Evolutionary conservation across 805 yeast species (phyloP), one percentile per base, ranked within the genome.

Genomic region (Yamadazyma laniorum): DNA sequence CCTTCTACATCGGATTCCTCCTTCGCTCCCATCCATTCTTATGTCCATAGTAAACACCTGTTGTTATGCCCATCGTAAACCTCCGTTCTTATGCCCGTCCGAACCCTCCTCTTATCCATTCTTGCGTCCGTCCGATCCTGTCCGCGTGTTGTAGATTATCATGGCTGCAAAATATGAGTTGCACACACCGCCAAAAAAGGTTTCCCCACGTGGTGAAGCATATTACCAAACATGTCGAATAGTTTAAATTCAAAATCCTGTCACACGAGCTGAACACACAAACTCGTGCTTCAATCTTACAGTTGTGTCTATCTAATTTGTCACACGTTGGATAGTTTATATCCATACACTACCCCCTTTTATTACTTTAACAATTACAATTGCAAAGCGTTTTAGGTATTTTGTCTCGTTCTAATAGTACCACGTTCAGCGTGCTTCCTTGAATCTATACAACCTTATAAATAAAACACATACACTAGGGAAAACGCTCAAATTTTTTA

Each of bases 91-190:
- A n/a, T n/a, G n/a, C n/a, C n/a, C n/a, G n/a, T n/a, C n/a, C n/a
- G n/a, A n/a, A n/a, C n/a, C n/a, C n/a, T n/a, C n/a, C n/a, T n/a
- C n/a, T n/a, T n/a, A n/a, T n/a, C n/a, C n/a, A n/a, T n/a, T n/a
- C n/a, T n/a, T n/a, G n/a, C n/a, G n/a, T n/a, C n/a, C n/a, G n/a
- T n/a, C n/a, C n/a, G n/a, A n/a, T n/a, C n/a, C n/a, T n/a, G n/a
- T n/a, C n/a, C n/a, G n/a, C n/a, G n/a, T n/a, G n/a, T n/a, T n/a
- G n/a, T n/a, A n/a, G n/a, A n/a, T n/a, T n/a, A n/a, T n/a, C 22
- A 28, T 35, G 39, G 39, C 39, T 35, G 39, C 39, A 35, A 35
- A 35, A 35, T 19, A 7, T 22, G 30, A 15, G 29, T 15, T n/a
- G 6, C 22, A 18, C 36, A 34, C 36, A 34, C 26, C 19, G 32